phyloP scores from a whole-genome alignment of 192 early-diverging fungal genomes.

The Umbelopsis ramanniana region DNA sequence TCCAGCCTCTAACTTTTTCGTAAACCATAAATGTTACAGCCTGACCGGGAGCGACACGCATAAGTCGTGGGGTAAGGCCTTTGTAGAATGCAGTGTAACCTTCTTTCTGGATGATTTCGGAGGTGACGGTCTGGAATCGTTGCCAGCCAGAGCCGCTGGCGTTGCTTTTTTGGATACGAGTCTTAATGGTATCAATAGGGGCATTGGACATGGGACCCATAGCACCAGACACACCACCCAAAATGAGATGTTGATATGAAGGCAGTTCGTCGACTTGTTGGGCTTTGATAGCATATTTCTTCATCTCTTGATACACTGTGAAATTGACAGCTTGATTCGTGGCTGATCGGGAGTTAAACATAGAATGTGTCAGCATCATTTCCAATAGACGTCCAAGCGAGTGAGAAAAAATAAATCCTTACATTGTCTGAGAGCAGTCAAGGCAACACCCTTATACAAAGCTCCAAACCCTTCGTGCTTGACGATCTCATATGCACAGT shows the following conservation, averaged over 20 bases:
- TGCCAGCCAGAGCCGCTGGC: slow-evolving; percentile 74
- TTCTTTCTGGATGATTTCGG: slow-evolving; percentile 83
- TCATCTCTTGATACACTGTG: slow-evolving; percentile 94
- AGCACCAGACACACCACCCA: slow-evolving; percentile 90
- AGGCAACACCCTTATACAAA: slow-evolving; percentile 92
- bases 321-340: slow-evolving; percentile 99
- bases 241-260: slow-evolving; percentile 85
- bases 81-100: slow-evolving; percentile 94
- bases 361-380: slow-evolving; percentile 15
- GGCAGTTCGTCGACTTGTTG: slow-evolving; percentile 82
- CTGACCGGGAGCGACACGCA: slow-evolving; percentile 96
- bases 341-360: slow-evolving; percentile 45
- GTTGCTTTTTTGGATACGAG: slow-evolving; percentile 90
- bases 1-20: slow-evolving; percentile 82
- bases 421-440: slow-evolving; percentile 93
- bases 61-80: slow-evolving; percentile 88
- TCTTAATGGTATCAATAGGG: slow-evolving; percentile 99
- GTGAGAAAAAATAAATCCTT: slow-evolving; percentile 12
- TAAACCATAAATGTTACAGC: slow-evolving; percentile 97
- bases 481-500: slow-evolving; percentile 90
- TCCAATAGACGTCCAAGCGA: not conserved
- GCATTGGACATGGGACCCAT: slow-evolving; percentile 95
- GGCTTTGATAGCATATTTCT: slow-evolving; percentile 68
- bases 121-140: slow-evolving; percentile 79
- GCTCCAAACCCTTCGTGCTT: slow-evolving; percentile 87